Percentiles rank a stretch among this genome's conserved stretches.
These are phyloP conservation scores for Phytophthora cactorum DNA, from an alignment of 352 stramenopile species.

Conservation along the genomic window DNA sequence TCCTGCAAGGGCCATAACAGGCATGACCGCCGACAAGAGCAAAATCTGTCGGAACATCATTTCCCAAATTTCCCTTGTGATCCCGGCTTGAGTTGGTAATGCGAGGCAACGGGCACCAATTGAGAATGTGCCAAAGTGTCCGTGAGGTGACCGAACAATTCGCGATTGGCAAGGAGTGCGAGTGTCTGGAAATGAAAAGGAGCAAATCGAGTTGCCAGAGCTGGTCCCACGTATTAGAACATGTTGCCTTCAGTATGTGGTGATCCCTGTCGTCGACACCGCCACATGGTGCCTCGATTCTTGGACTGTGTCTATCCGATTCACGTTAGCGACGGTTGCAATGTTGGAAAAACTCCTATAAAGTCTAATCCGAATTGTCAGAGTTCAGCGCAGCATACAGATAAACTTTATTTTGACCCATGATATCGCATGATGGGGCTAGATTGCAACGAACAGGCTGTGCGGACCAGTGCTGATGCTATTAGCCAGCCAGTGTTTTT, in stretches of 20 bases:
- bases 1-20: constrained; percentile 19
- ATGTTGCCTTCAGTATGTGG: constrained; percentile 8
- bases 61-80: not conserved
- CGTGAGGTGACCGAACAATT: constrained; percentile 6
- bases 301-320: constrained; percentile 20
- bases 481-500: not conserved
- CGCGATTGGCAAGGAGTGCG: constrained; percentile 7
- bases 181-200: constrained; percentile 8
- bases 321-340: not conserved
- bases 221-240: constrained; percentile 17
- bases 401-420: not conserved
- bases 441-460: not conserved
- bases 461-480: not conserved
- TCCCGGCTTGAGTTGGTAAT: constrained; percentile 12
- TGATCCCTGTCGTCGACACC: constrained; percentile 3
- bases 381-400: not conserved
- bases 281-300: constrained; percentile 21
- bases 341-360: not conserved
- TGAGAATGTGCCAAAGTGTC: not conserved
- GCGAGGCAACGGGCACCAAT: constrained; percentile 16
- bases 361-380: not conserved
- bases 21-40: constrained; percentile 16
- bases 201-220: constrained; percentile 7
- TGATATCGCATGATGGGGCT: not conserved
- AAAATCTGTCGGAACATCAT: constrained; percentile 29